Evolutionary conservation across 352 stramenopile genomes (phyloP), one percentile per base, ranked within the genome.

Genomic region (Phytopythium vexans): DNA sequence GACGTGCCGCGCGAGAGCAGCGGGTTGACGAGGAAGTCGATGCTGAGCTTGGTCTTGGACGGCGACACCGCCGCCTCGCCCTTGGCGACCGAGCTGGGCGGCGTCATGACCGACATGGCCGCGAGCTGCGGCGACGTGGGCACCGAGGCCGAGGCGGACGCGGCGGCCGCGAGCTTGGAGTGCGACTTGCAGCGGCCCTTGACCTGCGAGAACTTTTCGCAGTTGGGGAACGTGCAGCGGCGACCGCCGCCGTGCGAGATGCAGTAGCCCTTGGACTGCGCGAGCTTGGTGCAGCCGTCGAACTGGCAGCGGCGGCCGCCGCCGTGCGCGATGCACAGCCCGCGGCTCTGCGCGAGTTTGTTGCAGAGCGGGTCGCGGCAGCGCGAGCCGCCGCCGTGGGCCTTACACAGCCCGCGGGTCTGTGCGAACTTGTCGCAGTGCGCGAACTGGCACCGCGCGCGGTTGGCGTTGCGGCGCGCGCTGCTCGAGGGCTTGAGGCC

Each of bases 161-260:
- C 49, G 9, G 63, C 49, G 3, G 58, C 58, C 27, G 78, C 37
- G 6, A 92, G 72, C 71, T 94, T 94, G 8, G 81, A 89, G 66
- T 94, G 83, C 35, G 77, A 86, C 71, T 94, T 94, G 68, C 83
- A 94, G 16, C 82, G 82, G 21, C 83, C 83, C 40, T 90, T 90
- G 54, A 94, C 82, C 56, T 94, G 83, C n/a, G 83, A 90, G 54
- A 94, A 94, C 70, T 94, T 94, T 51, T 90, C 72, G 58, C 86
- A 95, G 62, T 82, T 75, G 2, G 69, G 58, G 31, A 90, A 76
- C 16, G 66, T 82, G 62, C 83, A 94, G 1, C 83, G 81, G 0
- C 81, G 82, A 5, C 83, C 83, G 27, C 83, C 83, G 36, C 83
- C 82, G 59, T 93, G 82, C 15, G 82, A 86, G 50, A 93, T 90